Base-by-base conservation (phyloP, 768 basidiomycete species). In the Termitomyces sp. region DNA sequence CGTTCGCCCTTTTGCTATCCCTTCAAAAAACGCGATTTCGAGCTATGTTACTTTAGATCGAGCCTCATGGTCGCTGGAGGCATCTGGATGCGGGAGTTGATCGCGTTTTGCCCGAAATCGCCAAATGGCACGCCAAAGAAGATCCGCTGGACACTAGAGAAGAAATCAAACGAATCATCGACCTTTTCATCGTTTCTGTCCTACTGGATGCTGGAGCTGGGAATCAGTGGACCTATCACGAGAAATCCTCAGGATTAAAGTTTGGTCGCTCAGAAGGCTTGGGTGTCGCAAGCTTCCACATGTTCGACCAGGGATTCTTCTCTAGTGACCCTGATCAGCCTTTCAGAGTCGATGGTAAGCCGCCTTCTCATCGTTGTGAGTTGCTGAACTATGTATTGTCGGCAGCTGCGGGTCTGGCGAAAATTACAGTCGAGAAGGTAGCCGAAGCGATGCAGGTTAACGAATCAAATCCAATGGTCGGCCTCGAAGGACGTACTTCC, bases 131-230 rank as follows among this genome's bases (percentile, higher is more conserved):
- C 0, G 63, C 76, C 0, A 70, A 75, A 0, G 59, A 76, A 1
- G 70, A 73, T 55, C 71, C 79, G 3, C 76, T 83, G 6, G 80
- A 84, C 66, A 61, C 69, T 2, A 83, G 78, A 57, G 88, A 95
- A 68, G 81, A 83, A 46, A 82, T 87, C 55, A 85, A 87, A 60
- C 83, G 94, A 1, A 79, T 94, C 38, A 80, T 98, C 70, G 96
- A 98, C 75, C 84, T 97, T 44, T 96, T 95, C 76, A 77, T 89
- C 24, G 90, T 93, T 35, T 94, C 94, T 12, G 96, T 98, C 8
- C 81, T 98, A 15, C 85, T 99, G 39, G 96, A 98, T 67, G 96
- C 96, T 0, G 96, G 96, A 1, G 96, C 96, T 0, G 96, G 96
- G 0, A 88, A 84, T 59, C 68, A 75, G 1, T 98, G 96, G 96